Percentiles rank a stretch among this genome's conserved stretches.
These are phyloP conservation scores for Heterotrichella gracilis DNA, from an alignment of 352 stramenopile species.

Conservation along the genomic window DNA sequence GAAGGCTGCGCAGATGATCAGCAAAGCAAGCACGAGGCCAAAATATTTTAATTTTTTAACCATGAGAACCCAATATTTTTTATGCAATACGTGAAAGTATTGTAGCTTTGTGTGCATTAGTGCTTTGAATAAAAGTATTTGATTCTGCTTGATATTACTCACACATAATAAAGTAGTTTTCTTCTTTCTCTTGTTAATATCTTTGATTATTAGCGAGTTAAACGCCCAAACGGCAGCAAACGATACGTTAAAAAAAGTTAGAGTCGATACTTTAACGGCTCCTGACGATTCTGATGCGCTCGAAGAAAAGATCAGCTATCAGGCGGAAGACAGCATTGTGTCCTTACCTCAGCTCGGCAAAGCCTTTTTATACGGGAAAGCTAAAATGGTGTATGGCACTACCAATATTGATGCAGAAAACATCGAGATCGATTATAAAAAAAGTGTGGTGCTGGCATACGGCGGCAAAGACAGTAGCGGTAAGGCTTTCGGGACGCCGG, in stretches of 20 bases:
- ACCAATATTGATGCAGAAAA: background rate
- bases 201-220: background rate
- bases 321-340: background rate
- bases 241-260: background rate
- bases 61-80: background rate
- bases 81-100: background rate
- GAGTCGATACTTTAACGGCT: background rate
- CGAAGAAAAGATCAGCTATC: background rate
- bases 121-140: background rate
- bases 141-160: conserved; percentile 1
- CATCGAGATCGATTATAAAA: background rate
- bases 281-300: background rate
- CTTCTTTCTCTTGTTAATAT: background rate
- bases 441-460: background rate
- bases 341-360: background rate
- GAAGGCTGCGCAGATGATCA: background rate
- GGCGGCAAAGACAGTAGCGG: background rate
- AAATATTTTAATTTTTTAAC: conserved; percentile 11
- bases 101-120: background rate
- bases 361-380: background rate
- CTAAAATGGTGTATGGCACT: background rate
- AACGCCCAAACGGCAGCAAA: background rate
- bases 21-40: background rate
- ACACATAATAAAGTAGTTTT: conserved; percentile 4
- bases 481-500: background rate